Evolutionary conservation across 208 protist species (phyloP).

Genomic region (Phytomonas francai): DNA sequence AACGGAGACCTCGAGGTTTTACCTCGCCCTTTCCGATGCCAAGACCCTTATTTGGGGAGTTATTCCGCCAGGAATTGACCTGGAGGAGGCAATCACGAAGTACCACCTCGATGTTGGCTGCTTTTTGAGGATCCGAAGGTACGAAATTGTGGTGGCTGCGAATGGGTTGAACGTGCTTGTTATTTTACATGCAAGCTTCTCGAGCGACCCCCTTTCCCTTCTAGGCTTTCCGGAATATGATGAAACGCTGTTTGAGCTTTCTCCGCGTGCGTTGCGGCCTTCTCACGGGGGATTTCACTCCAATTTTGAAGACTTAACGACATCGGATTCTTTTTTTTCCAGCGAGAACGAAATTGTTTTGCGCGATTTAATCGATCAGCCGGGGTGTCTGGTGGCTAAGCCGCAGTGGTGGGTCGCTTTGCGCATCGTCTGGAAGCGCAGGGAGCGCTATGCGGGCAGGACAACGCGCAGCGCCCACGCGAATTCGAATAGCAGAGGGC

Average conservation of each 20-base stretch:
- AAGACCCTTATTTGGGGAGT: conserved; percentile 52
- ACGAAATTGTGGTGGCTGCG: conserved; percentile 36
- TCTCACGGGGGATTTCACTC: not conserved
- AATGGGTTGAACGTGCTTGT: conserved; percentile 75
- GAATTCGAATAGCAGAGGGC: not conserved
- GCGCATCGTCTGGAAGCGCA: conserved; percentile 57
- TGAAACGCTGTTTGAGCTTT: conserved; percentile 32
- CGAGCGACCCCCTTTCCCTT: conserved; percentile 32
- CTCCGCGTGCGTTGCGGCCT: conserved; percentile 27
- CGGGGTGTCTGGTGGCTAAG: conserved; percentile 24
- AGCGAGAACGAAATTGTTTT: conserved; percentile 20
- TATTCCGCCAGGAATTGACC: conserved; percentile 33
- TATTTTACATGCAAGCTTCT: conserved; percentile 27
- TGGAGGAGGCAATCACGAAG: conserved; percentile 42
- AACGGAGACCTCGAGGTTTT: conserved; percentile 42
- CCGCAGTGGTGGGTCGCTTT: conserved; percentile 33
- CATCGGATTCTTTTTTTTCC: too few species aligned
- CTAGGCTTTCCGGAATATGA: conserved; percentile 40
- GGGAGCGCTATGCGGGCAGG: conserved; percentile 1
- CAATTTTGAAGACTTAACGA: too few species aligned
- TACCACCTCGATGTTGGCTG: conserved; percentile 74
- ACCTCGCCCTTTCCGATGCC: conserved; percentile 57
- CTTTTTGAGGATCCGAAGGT: conserved; percentile 42
- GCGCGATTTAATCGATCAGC: conserved; percentile 24
- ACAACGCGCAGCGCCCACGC: not conserved